Evolutionary conservation across 345 rosid genomes (phyloP).

Genomic region (Salix suchowensis): DNA sequence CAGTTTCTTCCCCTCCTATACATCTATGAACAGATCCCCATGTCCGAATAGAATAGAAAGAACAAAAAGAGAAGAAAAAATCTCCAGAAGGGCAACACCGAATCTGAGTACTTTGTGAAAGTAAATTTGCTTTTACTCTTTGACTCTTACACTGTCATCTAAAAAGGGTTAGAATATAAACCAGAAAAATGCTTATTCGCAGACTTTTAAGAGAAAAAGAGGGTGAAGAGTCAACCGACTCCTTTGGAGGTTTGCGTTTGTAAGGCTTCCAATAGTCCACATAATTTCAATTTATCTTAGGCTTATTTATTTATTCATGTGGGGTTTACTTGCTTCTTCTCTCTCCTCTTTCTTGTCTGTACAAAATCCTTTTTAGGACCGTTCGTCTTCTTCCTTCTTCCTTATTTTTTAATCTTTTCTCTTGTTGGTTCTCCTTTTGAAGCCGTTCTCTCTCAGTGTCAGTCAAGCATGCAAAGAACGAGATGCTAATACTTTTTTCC

Average conservation of each 20-base stretch:
- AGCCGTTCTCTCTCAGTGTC: constrained; percentile 3
- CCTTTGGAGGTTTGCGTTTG: constrained; percentile 50
- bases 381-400: constrained; percentile 12
- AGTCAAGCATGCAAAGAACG: constrained; percentile 12
- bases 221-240: constrained; percentile 60
- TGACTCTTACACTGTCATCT: background rate
- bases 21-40: background rate
- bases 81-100: background rate
- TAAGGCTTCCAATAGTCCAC: constrained; percentile 83
- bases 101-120: background rate
- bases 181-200: constrained; percentile 7
- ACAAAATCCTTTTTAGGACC: constrained; percentile 1
- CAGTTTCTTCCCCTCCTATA: too few species aligned
- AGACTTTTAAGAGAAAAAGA: constrained; percentile 22
- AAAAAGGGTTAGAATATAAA: background rate
- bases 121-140: background rate
- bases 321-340: background rate
- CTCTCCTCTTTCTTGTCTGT: background rate
- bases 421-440: background rate
- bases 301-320: background rate
- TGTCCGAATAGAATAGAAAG: background rate
- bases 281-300: constrained; percentile 38
- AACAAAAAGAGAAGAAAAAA: background rate
- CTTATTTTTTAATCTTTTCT: background rate
- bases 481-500: background rate